Base-by-base conservation (phyloP, 1,284 basidiomycete genomes). In the Malassezia pachydermatis region DNA sequence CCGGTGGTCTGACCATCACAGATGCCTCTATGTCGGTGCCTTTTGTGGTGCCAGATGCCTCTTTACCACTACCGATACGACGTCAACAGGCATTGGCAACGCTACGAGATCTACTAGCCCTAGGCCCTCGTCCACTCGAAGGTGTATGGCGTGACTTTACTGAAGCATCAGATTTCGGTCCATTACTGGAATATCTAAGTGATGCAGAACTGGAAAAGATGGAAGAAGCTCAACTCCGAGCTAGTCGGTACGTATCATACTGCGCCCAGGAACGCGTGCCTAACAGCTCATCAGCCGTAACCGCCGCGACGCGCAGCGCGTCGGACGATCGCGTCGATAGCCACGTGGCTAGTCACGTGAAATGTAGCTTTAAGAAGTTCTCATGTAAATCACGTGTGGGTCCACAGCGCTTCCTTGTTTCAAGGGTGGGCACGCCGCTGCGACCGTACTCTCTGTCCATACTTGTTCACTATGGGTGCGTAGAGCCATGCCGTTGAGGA, bases 71-170 rank as follows among this genome's bases (percentile, higher is more conserved):
- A 34, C 41, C 30, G 7, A 43, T 39, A 45, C 48, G 46, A 29
- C 53, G 46, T 38, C 38, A 45, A 36, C 49, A 68, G 16, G 75
- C 80, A 27, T 72, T 42, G 13, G 48, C 39, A 33, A 62, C 57
- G 5, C 52, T 65, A 11, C 54, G 59, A 5, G 63, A 65, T 19
- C 54, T 65, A 28, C 46, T 62, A n/a, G 51, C 61, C 6, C 45
- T 62, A 14, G 86, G 88, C 0, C 85, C 88, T 2, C 84, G 84
- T 67, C 76, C 79, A n/a, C 73, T 96, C 38, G 81, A 80, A 66
- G 86, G 87, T 48, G 84, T 90, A 1, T 98, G 90, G 88, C 76
- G 89, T 41, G 92, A 96, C 68, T 96, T 88, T 87, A 79, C 79
- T 43, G 92, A 96, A 66, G 81, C 84, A 27, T 84, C 87, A 67